A percentile compares a stretch with the other conserved stretches of the same genome.
Conservation (phyloP, 495 filamentous ascomycete genomes). For the Daldinia loculata region DNA sequence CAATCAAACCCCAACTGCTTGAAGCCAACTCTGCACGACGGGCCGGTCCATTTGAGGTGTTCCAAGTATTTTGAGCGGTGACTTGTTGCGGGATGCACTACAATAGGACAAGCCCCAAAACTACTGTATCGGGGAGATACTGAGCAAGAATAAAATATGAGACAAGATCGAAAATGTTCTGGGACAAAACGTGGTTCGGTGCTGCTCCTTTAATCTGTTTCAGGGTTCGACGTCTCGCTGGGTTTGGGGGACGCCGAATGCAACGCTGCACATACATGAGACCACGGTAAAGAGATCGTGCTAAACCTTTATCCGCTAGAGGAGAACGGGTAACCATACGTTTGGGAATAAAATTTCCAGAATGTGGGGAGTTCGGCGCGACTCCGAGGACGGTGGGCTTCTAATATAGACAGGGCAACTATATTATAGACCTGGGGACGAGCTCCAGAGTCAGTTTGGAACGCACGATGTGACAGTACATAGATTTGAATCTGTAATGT, state of each 20-base stretch:
- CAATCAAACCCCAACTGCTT: constrained; percentile 12
- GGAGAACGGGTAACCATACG: constrained; percentile 44
- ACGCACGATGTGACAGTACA: constrained; percentile 37
- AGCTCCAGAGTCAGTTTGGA: constrained; percentile 28
- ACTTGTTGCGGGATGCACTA: constrained; percentile 27
- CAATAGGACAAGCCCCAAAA: constrained; percentile 24
- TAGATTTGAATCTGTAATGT: constrained; percentile 17
- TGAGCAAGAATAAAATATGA: constrained; percentile 20
- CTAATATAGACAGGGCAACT: constrained; percentile 35
- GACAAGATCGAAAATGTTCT: constrained; percentile 36
- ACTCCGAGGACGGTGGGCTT: constrained; percentile 34
- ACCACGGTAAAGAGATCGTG: constrained; percentile 43
- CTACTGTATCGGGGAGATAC: constrained; percentile 23
- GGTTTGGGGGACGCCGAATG: constrained; percentile 42
- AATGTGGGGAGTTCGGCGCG: constrained; percentile 44
- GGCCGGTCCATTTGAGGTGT: constrained; percentile 23
- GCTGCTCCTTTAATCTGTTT: constrained; percentile 46
- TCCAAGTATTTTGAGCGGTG: constrained; percentile 16
- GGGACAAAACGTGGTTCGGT: constrained; percentile 45
- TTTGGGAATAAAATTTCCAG: constrained; percentile 42
- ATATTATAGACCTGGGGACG: constrained; percentile 35
- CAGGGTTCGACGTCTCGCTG: constrained; percentile 41
- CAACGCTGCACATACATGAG: constrained; percentile 45
- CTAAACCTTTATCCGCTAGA: constrained; percentile 46
- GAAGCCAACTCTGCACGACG: constrained; percentile 17